Evolutionary conservation across 2,329 filamentous ascomycete species (phyloP).

Genomic region (Exophiala sp.): DNA sequence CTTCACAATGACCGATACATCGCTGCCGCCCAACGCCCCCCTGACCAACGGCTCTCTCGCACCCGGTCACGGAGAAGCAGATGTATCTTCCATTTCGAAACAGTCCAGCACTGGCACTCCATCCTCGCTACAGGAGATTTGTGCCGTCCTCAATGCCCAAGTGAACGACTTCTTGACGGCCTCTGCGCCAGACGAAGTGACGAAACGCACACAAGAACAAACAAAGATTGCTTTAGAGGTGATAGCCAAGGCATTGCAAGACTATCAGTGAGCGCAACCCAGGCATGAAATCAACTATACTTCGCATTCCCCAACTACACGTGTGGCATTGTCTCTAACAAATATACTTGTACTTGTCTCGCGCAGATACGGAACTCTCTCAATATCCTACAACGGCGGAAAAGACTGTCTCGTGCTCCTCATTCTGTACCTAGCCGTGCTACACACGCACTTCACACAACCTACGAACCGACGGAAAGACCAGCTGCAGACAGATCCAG

Average conservation of each 20-base stretch:
- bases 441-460: constrained; percentile 37
- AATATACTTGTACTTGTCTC: too few species aligned
- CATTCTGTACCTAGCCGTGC: constrained; percentile 69
- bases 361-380: constrained; percentile 65
- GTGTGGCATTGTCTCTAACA: too few species aligned
- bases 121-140: constrained; percentile 50
- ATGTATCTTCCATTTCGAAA: constrained; percentile 22
- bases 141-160: constrained; percentile 57
- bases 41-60: constrained; percentile 23
- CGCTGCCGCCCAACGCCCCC: constrained; percentile 29
- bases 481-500: neutral
- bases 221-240: constrained; percentile 66
- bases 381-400: constrained; percentile 92
- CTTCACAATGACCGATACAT: constrained; percentile 22
- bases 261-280: constrained; percentile 59
- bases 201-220: constrained; percentile 66
- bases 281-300: neutral
- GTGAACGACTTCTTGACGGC: constrained; percentile 61
- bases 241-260: constrained; percentile 66
- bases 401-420: constrained; percentile 95
- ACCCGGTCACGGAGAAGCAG: constrained; percentile 26
- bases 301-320: too few species aligned
- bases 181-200: constrained; percentile 48
- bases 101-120: neutral
- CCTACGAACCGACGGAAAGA: constrained; percentile 7